Percentiles rank a stretch among this genome's conserved stretches.
Evolutionary conservation across 768 basidiomycete genomes (phyloP).

Genomic region (Mycena filopes): DNA sequence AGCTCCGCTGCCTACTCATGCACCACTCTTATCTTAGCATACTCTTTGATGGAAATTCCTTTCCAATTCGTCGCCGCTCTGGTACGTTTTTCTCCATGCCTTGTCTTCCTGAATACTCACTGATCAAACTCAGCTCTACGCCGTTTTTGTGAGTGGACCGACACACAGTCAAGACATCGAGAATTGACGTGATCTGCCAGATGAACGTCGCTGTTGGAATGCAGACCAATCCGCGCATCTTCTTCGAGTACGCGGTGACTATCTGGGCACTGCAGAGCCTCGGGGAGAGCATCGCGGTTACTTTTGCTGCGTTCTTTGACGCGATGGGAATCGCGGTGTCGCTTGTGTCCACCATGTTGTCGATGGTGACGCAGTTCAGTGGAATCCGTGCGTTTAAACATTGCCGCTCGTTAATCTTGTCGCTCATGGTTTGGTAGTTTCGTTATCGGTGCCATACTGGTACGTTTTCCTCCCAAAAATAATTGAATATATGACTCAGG

Average conservation of each 20-base stretch:
- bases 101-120: not conserved
- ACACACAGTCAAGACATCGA: not conserved
- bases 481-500: not conserved
- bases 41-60: slow-evolving; percentile 35
- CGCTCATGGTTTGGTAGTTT: slow-evolving; percentile 6
- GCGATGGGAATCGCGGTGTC: slow-evolving; percentile 31
- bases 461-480: not conserved
- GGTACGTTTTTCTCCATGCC: slow-evolving; percentile 17
- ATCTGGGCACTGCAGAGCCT: slow-evolving; percentile 27
- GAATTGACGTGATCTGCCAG: slow-evolving; percentile 11
- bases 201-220: slow-evolving; percentile 35
- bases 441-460: slow-evolving; percentile 29
- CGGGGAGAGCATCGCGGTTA: slow-evolving; percentile 30
- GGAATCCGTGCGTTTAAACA: slow-evolving; percentile 28
- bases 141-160: slow-evolving; percentile 27
- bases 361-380: slow-evolving; percentile 29
- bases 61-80: slow-evolving; percentile 36
- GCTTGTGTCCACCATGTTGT: slow-evolving; percentile 29
- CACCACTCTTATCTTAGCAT: slow-evolving; percentile 46
- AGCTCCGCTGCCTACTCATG: slow-evolving; percentile 51
- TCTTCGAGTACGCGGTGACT: slow-evolving; percentile 30
- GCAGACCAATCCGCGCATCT: slow-evolving; percentile 32
- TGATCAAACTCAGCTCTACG: slow-evolving; percentile 23
- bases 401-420: not conserved
- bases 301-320: slow-evolving; percentile 33